Evolutionary conservation across 768 basidiomycete species (phyloP), one percentile per base, ranked within the genome.

Genomic region (Sarcodon aspratus): DNA sequence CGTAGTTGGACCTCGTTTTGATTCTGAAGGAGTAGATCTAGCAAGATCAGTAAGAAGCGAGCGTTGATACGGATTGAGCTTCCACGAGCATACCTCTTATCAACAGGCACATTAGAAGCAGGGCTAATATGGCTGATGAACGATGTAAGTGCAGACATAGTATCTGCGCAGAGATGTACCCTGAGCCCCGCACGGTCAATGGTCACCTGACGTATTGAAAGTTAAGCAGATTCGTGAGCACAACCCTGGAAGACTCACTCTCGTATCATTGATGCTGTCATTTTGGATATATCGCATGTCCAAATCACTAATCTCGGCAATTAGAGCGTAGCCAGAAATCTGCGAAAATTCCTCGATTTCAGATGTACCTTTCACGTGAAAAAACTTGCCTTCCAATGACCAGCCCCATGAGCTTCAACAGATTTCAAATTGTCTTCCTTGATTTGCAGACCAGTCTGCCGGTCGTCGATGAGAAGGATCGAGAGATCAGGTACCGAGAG

Each of bases 161-260:
- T 85, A 61, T 92, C 89, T 9, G 90, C 88, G 58, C 86, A 89
- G 21, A 89, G 69, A 59, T 85, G 82, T 40, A 88, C 54, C 36
- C 71, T 71, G 5, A 90, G 61, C 13, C 65, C 66, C 34, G 79
- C 64, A 11, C 66, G 70, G 46, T 79, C 70, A 21, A 86, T 60
- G n/a, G 65, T 55, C 18, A 85, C 63, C 88, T 89, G 47, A 37
- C 31, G 10, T 21, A 35, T 35, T 4, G 36, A 42, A 15, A 13
- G 9, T 42, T 27, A 3, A 27, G 21, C 21, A 27, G 21, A 27
- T 27, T 27, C 21, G 5, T 27, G 21, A 27, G 3, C 21, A 27
- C 2, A 27, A 27, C 21, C 21, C 21, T 27, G 21, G 3, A 27
- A 27, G 21, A 27, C 21, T 27, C 21, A 27, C 21, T 27, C 21